Base-by-base conservation (phyloP, 345 rosid species). In the Bruguiera sexangula region DNA sequence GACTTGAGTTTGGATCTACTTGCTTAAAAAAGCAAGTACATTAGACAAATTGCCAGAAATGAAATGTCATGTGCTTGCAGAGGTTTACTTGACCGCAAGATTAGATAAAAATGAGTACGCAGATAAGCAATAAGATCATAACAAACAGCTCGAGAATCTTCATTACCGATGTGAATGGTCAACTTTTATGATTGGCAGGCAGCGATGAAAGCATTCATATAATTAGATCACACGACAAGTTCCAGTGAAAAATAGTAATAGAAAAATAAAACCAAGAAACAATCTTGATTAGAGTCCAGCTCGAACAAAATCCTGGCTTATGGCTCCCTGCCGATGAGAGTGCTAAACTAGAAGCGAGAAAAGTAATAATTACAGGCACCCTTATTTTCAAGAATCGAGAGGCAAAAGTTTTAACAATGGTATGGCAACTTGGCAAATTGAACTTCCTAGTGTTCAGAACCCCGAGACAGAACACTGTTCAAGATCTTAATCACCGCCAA, bases 311-410 rank as follows among this genome's bases (percentile, higher is more conserved):
- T 56, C 83, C 77, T 77, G 80, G 77, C 74, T 72, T 79, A 75
- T 79, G 75, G 72, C 51, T 79, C 65, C 75, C 55, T 79, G 56
- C 79, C 39, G 19, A 21, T 53, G 76, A 60, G 83, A 78, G 79
- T 76, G 62, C 36, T 10, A 43, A 24, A 34, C 9, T 24, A 3
- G 18, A 9, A n/a, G 10, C 3, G 59, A 4, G 8, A 0, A 29
- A 59, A 70, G 3, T 5, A 15, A 15, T 19, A 22, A 26, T 20
- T 16, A 51, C 48, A 31, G 26, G 29, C 57, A 43, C 51, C 69
- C 65, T 21, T 19, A 18, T 67, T 8, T 11, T 53, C 34, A 69
- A 59, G 71, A 73, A 34, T 8, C 13, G 62, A 34, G 30, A 36
- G 61, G 50, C 66, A 15, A 29, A 51, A 30, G 36, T 5, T 31